Evolutionary conservation across 176 grass and related monocot genomes (phyloP).

Genomic region (Metroxylon sagu): DNA sequence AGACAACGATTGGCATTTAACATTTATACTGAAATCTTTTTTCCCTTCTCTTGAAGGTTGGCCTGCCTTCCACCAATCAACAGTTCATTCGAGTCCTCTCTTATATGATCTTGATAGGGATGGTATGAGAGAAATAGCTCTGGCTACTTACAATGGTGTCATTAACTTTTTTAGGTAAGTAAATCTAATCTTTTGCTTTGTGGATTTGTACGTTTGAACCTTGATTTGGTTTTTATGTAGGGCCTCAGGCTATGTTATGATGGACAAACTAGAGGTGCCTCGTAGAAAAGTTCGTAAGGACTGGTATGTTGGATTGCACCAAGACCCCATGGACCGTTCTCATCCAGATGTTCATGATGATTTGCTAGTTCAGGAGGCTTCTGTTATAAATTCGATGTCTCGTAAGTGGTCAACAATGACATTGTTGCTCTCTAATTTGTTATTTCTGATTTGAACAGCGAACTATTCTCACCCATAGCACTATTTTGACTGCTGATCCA

Average conservation of each 20-base stretch:
- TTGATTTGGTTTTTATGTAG: slow-evolving; percentile 48
- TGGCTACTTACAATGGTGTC: slow-evolving; percentile 90
- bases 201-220: slow-evolving; percentile 1
- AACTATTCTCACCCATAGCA: too few relatives aligned
- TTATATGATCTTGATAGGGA: slow-evolving; percentile 92
- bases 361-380: slow-evolving; percentile 40
- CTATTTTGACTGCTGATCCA: too few relatives aligned
- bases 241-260: slow-evolving; percentile 91
- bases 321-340: slow-evolving; percentile 70
- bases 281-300: slow-evolving; percentile 83
- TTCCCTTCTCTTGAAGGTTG: slow-evolving; percentile 30
- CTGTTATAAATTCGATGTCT: slow-evolving; percentile 30
- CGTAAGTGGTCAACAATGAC: slow-evolving; percentile 13
- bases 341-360: slow-evolving; percentile 94
- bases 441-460: too few relatives aligned
- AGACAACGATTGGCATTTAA: neutral
- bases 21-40: slow-evolving; percentile 8
- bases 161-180: slow-evolving; percentile 86
- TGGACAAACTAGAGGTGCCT: slow-evolving; percentile 94
- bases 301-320: slow-evolving; percentile 86
- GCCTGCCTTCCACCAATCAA: slow-evolving; percentile 95
- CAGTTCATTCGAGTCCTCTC: slow-evolving; percentile 82
- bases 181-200: slow-evolving; percentile 11
- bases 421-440: neutral
- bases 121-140: slow-evolving; percentile 71